Base-by-base conservation (phyloP, 257 asterid genomes). In the Lycium barbarum region DNA sequence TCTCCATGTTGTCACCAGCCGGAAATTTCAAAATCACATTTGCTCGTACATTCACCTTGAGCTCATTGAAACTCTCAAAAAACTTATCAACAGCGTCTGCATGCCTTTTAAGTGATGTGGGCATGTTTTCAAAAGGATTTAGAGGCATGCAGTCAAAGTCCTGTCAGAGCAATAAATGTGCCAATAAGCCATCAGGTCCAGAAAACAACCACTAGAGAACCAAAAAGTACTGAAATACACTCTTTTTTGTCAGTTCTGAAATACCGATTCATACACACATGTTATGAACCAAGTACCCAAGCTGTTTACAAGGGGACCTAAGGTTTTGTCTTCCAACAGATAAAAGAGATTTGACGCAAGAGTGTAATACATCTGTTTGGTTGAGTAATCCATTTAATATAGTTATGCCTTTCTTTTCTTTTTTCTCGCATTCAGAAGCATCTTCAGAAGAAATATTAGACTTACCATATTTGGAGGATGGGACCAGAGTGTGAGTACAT, bases 91-190 rank as follows among this genome's bases (percentile, higher is more conserved):
- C 86, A 15, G 91, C 80, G 88, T 87, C 84, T 51, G 85, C 55
- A 13, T 88, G 92, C 80, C 91, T 89, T 62, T 91, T 92, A 53
- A 91, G 87, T 83, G 89, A 86, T 36, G 97, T 86, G 79, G 97
- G 98, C 85, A 92, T 89, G 87, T 90, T 94, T 78, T 94, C 97
- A 12, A 85, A 88, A 57, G 93, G 95, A 93, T 93, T 90, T 84
- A 87, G 88, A 26, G 99, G 99, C 98, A 93, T 94, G 92, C 98
- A 94, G 84, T 96, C 98, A 81, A 90, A 85, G 85, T 95, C 99
- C 98, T 95, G 95, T 83, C 84, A 89, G 79, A 88, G 65, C 79
- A 82, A 45, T 33, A 66, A 66, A 71, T 63, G 36, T 26, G 15
- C 36, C 85, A 17, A 38, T 20, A 66, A 66, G 85, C 43, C 12